Base-by-base conservation (phyloP, 257 asterid genomes). In the Knoxia roxburghii region DNA sequence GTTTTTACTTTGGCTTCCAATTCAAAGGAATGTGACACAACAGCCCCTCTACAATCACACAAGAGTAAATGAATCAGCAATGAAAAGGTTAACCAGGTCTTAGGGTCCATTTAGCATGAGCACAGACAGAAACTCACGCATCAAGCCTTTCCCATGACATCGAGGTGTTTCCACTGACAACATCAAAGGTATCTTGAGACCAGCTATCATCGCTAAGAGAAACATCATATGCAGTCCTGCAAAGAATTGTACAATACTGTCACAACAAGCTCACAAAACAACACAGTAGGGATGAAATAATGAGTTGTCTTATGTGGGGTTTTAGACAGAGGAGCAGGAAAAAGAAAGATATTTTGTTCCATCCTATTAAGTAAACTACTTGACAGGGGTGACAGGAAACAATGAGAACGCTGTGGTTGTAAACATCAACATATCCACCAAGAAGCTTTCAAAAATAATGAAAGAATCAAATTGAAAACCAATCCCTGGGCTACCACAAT, bases 81-180 rank as follows among this genome's bases (percentile, higher is more conserved):
- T 59, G 15, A 59, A 64, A 30, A 8, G 11, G 39, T 9, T 24
- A 29, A 33, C 12, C 26, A 33, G 18, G 32, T 46, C 21, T 54
- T 26, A 27, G 9, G 60, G 17, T n/a, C 8, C 50, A 51, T 24
- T 24, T 26, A 54, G 30, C 9, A 32, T 12, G 43, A 64, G 63
- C 55, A 57, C 13, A 52, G 53, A 13, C 48, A 48, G 55, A 17
- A 65, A 87, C 98, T 88, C 79, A 93, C 97, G 73, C 87, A 46
- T 93, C 99, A 72, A 93, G 99, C 80, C 79, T 86, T 74, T 90
- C 99, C 97, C 99, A 93, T 24, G 99, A 83, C 68, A 79, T 73
- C 48, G 98, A 81, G 70, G 95, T 87, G 87, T 87, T 92, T 37
- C 98, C 97, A 78, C 77, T 50, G 32, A 86, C 86, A 52, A 86